phyloP scores from a whole-genome alignment of 768 basidiomycete genomes.

The Amanita subjunquillea region DNA sequence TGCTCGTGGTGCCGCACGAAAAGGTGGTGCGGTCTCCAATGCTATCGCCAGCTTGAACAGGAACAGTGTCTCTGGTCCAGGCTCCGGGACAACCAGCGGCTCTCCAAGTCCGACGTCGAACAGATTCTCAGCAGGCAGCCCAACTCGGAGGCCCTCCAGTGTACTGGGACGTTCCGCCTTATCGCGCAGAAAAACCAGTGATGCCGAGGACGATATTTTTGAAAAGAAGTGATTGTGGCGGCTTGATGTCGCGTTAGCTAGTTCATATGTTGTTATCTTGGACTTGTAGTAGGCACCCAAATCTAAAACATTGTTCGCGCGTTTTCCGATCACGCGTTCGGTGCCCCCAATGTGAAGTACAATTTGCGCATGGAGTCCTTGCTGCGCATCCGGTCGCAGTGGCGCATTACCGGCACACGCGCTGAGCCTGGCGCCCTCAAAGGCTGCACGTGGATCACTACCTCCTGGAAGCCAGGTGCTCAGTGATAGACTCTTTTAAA shows the following conservation, averaged over 20 bases:
- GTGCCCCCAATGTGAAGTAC: no score
- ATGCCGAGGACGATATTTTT: slow-evolving; percentile 70
- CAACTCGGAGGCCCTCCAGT: slow-evolving; percentile 31
- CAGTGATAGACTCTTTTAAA: slow-evolving; percentile 2
- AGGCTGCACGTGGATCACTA: neutral
- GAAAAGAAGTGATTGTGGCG: slow-evolving; percentile 20
- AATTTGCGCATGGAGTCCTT: no score
- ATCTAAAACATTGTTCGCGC: no score
- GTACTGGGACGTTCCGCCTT: slow-evolving; percentile 41
- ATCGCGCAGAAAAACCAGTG: slow-evolving; percentile 73
- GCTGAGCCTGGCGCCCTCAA: neutral
- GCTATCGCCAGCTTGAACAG: slow-evolving; percentile 51
- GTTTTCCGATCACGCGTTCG: no score
- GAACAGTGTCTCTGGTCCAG: slow-evolving; percentile 27
- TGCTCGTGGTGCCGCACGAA: slow-evolving; percentile 31
- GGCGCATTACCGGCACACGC: neutral
- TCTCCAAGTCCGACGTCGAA: slow-evolving; percentile 30
- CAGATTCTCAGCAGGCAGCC: slow-evolving; percentile 29
- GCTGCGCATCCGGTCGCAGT: no score
- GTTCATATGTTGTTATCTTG: neutral
- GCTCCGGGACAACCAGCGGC: slow-evolving; percentile 18
- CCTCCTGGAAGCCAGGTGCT: slow-evolving; percentile 5
- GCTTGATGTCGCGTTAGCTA: slow-evolving; percentile 1
- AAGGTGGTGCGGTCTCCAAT: slow-evolving; percentile 37
- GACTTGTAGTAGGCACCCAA: neutral